Conservation (phyloP, 2,329 filamentous ascomycete species). For the Pseudogymnoascus sp. region DNA sequence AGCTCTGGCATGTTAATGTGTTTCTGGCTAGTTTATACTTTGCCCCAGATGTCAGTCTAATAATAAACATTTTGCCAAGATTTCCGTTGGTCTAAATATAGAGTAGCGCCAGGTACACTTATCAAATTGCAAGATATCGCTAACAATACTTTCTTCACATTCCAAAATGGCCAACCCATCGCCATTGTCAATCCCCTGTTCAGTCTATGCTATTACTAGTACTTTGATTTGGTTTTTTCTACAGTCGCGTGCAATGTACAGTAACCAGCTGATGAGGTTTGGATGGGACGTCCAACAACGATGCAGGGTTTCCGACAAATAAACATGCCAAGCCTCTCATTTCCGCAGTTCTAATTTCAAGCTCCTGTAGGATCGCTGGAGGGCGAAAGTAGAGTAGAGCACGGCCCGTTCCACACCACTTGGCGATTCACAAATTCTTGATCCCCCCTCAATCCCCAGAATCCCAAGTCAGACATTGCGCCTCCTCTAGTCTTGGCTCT, state of each 20-base stretch:
- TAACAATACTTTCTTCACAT: neutral
- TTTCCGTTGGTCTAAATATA: neutral
- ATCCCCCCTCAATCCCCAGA: neutral
- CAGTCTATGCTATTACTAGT: neutral
- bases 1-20: neutral
- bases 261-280: neutral
- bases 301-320: neutral
- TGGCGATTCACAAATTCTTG: neutral
- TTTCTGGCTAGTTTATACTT: neutral
- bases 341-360: neutral
- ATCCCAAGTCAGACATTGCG: neutral
- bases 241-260: neutral
- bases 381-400: neutral
- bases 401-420: neutral
- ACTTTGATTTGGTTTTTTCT: neutral
- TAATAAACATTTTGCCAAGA: constrained; percentile 1
- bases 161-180: neutral
- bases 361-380: neutral
- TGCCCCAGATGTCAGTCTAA: neutral
- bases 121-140: neutral
- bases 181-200: neutral
- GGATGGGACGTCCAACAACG: neutral
- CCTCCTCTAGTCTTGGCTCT: neutral
- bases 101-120: neutral
- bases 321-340: neutral